Base-by-base conservation (phyloP, 345 rosid genomes). In the Pseudoturritis turrita region DNA sequence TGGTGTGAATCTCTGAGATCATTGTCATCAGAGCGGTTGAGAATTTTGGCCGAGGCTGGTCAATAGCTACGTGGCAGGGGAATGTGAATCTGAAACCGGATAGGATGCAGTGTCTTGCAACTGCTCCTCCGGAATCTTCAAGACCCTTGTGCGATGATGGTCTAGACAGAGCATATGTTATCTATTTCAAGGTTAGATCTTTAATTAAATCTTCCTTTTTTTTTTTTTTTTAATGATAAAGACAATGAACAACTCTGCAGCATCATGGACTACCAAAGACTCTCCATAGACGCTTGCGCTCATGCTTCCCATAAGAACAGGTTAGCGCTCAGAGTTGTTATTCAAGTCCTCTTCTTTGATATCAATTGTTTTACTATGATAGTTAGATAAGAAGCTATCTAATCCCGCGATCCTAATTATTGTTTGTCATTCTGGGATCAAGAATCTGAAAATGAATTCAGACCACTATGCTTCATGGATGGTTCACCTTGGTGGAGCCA, bases 251-350 rank as follows among this genome's bases (percentile, higher is more conserved):
- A 88, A 57, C 90, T 95, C 43, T 92, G 98, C 83, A 92, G 84
- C 61, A 77, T 85, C 70, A 87, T 95, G 15, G 92, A 92, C 79
- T 95, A 85, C 75, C 94, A 81, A 78, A 95, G 82, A 74, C 98
- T 95, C 62, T 95, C 99, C 5, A 82, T 95, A n/a, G 97, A 91
- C 51, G 99, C 99, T 22, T 95, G 98, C 31, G 87, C 96, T 17
- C 98, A 95, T 83, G 99, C 99, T 67, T 95, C 98, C 21, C 98
- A 95, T 76, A 95, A 95, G 25, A 93, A 86, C 52, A 77, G 96
- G 76, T 65, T 95, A 57, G 98, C 99, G 0, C 93, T 95, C 43
- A 86, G 97, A 82, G 87, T 86, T 41, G 86, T 88, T 71, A 91
- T 95, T 41, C 96, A 91, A 79, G 97, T 95, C 40, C 80, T 95